Percentiles rank a stretch among this genome's conserved stretches.
Conservation (phyloP, 2,329 filamentous ascomycete genomes). For the Aspergillus puulaauensis region DNA sequence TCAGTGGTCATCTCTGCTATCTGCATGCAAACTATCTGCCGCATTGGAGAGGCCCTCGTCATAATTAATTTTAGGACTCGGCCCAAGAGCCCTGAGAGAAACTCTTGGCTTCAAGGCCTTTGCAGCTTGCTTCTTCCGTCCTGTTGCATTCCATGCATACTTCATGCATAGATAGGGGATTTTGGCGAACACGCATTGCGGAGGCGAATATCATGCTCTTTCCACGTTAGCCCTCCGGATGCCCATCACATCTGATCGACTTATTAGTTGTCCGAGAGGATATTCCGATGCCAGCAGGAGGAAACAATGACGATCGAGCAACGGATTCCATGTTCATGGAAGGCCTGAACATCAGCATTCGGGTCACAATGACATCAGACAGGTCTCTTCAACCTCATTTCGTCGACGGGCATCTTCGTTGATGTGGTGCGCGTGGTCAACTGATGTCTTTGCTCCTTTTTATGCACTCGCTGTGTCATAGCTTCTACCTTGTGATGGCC, state of each 20-base stretch:
- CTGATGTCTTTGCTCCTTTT: not conserved
- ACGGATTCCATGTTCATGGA: not conserved
- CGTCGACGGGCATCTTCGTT: not conserved
- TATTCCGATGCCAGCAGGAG: not conserved
- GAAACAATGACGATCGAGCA: not conserved
- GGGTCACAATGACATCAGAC: constrained; percentile 1
- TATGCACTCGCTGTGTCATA: too few species aligned
- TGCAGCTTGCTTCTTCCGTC: not conserved
- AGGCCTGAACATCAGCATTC: not conserved
- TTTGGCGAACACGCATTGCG: not conserved
- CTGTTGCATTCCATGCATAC: not conserved
- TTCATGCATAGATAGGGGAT: not conserved
- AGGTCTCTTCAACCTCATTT: not conserved
- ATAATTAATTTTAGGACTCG: not conserved
- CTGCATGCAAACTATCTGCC: not conserved
- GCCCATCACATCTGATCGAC: not conserved
- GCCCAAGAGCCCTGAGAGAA: constrained; percentile 1
- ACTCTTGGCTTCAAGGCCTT: not conserved
- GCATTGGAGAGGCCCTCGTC: not conserved
- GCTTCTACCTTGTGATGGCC: too few species aligned
- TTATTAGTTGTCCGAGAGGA: not conserved
- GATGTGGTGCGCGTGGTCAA: not conserved
- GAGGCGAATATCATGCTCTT: not conserved
- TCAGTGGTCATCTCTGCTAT: constrained; percentile 11
- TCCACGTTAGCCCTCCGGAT: not conserved